Conservation (phyloP, 2,329 filamentous ascomycete genomes). For the Aspergillus arachidicola region DNA sequence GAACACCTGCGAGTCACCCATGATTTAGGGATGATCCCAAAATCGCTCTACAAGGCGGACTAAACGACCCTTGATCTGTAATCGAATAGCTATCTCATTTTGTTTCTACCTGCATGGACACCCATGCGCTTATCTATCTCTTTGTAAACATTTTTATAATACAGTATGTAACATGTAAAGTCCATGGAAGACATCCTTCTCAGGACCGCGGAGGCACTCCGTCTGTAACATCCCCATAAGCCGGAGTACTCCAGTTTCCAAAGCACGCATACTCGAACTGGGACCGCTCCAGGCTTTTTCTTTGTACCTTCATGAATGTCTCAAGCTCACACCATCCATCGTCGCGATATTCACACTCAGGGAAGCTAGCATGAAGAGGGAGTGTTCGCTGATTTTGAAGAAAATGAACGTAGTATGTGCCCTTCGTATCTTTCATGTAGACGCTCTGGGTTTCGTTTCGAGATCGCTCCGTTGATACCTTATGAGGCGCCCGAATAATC, state of each 20-base stretch:
- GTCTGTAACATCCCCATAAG: slow-evolving; percentile 21
- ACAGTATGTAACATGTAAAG: not conserved
- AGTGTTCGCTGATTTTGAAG: slow-evolving; percentile 74
- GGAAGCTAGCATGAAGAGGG: slow-evolving; percentile 67
- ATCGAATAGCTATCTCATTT: no score
- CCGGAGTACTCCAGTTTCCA: slow-evolving; percentile 42
- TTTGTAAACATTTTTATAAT: not conserved
- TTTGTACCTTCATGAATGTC: slow-evolving; percentile 66
- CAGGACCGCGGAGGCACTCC: not conserved
- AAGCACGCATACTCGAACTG: slow-evolving; percentile 69
- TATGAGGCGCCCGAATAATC: slow-evolving; percentile 68
- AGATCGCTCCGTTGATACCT: slow-evolving; percentile 45
- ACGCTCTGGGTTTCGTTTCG: slow-evolving; percentile 38
- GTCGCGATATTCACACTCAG: slow-evolving; percentile 65
- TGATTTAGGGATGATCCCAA: no score
- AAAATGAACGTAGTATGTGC: slow-evolving; percentile 66
- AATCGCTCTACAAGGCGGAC: no score
- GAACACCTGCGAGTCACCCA: no score
- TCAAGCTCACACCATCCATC: slow-evolving; percentile 70
- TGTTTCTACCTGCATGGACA: not conserved
- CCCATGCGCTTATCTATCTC: not conserved
- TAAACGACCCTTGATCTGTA: no score
- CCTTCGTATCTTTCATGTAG: not conserved
- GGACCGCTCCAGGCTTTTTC: slow-evolving; percentile 60
- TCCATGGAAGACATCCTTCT: not conserved